Base-by-base conservation (phyloP, 148 eudicot genomes). In the Persicaria tinctoria region DNA sequence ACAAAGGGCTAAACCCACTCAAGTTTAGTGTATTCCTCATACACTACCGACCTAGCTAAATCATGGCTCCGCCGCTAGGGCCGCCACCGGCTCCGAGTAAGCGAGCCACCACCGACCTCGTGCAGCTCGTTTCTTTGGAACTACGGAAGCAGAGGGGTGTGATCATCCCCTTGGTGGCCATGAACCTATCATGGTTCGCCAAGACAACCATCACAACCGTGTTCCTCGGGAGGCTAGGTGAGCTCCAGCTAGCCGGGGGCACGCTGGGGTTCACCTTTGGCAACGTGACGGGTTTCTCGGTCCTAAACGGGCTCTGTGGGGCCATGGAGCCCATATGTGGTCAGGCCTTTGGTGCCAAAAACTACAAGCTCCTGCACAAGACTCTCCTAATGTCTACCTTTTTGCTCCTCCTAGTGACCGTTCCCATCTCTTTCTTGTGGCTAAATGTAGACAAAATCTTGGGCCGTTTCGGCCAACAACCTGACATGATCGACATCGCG, bases 281-380 rank as follows among this genome's bases (percentile, higher is more conserved):
- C 0, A 93, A 93, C 74, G 96, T 93, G 68, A 90, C 93, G 16
- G 98, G 98, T 49, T 93, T 84, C 75, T 86, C 98, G 0, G 87
- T 93, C 68, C 69, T 93, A 68, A 87, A 78, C 6, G 98, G 97
- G 6, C 83, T 93, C 38, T 87, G 83, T 73, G 89, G 86, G 32
- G 98, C 93, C 60, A 93, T 93, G 98, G 96, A 93, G 53, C 96
- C 93, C n/a, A 87, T 90, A 44, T 93, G 98, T 80, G 98, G 98
- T 16, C 98, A 93, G 44, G 98, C 98, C 11, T 88, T 79, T 76
- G 98, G 96, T 5, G 98, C 96, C 46, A 84, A 80, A 55, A 93
- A 93, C 78, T 90, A 80, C 66, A 90, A 78, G 77, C 93, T 90
- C 57, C 85, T 93, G n/a, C 93, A 87, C 66, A 90, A 87, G 82